Conservation (phyloP, 495 filamentous ascomycete species). For the Penicillium riverlandense region DNA sequence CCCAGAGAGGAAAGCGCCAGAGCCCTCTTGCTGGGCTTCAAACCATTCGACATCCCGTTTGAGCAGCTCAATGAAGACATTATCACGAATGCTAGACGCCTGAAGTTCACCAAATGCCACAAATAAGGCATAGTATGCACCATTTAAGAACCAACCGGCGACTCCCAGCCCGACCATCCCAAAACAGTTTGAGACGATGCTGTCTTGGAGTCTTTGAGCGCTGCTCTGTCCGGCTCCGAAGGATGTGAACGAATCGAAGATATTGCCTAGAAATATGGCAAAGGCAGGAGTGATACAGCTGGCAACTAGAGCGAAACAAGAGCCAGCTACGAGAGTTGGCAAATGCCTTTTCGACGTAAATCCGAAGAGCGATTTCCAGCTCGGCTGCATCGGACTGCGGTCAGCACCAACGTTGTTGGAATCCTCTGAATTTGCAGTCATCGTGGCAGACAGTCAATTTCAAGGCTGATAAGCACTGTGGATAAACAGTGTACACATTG, state of each 20-base stretch:
- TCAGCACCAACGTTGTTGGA: not conserved
- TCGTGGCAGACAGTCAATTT: not conserved
- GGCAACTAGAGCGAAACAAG: conserved; percentile 50
- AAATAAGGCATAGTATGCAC: conserved; percentile 60
- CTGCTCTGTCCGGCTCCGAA: conserved; percentile 53
- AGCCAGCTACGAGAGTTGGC: conserved; percentile 41
- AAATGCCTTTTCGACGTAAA: conserved; percentile 64
- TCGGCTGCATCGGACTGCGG: conserved; percentile 9
- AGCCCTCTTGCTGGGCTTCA: conserved; percentile 63
- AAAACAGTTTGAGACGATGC: conserved; percentile 51
- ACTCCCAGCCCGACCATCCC: conserved; percentile 54
- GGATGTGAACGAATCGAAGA: conserved; percentile 64
- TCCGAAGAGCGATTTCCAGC: conserved; percentile 54
- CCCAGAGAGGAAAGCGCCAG: conserved; percentile 60
- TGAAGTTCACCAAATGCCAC: conserved; percentile 75
- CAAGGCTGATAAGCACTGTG: not conserved
- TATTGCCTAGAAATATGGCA: conserved; percentile 64
- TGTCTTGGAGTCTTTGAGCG: conserved; percentile 40
- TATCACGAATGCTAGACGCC: conserved; percentile 53
- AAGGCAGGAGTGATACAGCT: conserved; percentile 56
- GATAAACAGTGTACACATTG: not conserved
- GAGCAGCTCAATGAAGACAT: conserved; percentile 60
- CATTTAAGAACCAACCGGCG: conserved; percentile 57
- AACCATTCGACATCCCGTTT: conserved; percentile 78
- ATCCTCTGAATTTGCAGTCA: not conserved